A percentile compares a stretch with the other conserved stretches of the same genome.
These are phyloP conservation scores for Micractinium conductrix DNA, from an alignment of 139 green algal species.

Conservation along the genomic window DNA sequence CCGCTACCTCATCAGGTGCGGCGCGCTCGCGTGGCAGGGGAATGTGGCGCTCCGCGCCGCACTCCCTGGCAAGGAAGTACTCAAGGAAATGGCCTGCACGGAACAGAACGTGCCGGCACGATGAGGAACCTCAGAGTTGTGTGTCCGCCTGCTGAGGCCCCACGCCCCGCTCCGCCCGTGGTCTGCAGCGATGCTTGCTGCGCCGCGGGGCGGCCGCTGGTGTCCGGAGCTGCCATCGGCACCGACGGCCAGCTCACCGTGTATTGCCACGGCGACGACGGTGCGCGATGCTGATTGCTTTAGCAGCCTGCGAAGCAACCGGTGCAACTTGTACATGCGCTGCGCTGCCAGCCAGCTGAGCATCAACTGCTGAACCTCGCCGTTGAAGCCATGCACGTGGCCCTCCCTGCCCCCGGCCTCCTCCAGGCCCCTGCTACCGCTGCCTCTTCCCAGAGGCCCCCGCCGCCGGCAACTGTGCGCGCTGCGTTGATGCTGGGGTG, in stretches of 20 bases:
- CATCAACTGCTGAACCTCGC: not conserved
- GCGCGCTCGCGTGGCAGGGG: not conserved
- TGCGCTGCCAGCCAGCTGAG: not conserved
- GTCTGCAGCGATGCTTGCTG: slow-evolving; percentile 81
- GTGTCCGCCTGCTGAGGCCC: not conserved
- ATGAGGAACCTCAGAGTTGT: not conserved
- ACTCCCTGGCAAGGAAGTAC: not conserved
- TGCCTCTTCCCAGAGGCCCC: slow-evolving; percentile 94
- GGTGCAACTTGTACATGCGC: not conserved
- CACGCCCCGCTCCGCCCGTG: not conserved
- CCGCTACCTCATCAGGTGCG: slow-evolving; percentile 91
- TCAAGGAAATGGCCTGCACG: too few relatives aligned
- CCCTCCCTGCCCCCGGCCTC: not conserved
- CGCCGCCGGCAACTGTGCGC: slow-evolving; percentile 73
- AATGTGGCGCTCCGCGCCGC: not conserved
- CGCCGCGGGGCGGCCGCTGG: slow-evolving; percentile 72
- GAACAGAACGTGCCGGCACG: too few relatives aligned
- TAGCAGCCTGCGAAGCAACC: not conserved
- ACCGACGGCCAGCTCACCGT: slow-evolving; percentile 96
- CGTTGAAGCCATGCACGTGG: not conserved
- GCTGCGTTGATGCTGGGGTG: slow-evolving; percentile 93
- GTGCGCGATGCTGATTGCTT: slow-evolving; percentile 22
- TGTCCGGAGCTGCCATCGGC: slow-evolving; percentile 92
- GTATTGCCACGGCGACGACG: slow-evolving; percentile 76
- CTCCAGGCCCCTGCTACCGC: slow-evolving; percentile 77